Percentiles rank a stretch among this genome's conserved stretches.
Evolutionary conservation across 2,329 filamentous ascomycete species (phyloP).

Genomic region (Trichoderma endophyticum): DNA sequence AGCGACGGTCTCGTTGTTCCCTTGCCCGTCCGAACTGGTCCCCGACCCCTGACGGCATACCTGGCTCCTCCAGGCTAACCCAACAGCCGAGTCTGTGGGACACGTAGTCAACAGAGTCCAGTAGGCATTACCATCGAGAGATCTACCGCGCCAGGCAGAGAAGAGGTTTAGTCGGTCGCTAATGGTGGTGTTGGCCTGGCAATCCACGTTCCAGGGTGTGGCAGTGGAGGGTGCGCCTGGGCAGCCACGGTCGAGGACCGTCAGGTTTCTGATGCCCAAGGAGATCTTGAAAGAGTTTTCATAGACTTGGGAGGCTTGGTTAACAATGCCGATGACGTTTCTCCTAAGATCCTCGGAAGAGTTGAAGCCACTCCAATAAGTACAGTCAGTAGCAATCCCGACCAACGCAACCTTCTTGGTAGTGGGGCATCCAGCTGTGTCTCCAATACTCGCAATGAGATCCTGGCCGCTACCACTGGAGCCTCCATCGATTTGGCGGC

Average conservation of each 20-base stretch:
- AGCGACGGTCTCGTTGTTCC: constrained; percentile 67
- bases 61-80: constrained; percentile 89
- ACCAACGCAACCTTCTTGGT: constrained; percentile 90
- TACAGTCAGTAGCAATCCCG: constrained; percentile 90
- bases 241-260: constrained; percentile 72
- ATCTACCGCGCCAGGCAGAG: constrained; percentile 79
- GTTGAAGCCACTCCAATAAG: constrained; percentile 72
- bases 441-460: constrained; percentile 73
- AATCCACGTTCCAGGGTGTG: constrained; percentile 81
- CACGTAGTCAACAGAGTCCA: constrained; percentile 88
- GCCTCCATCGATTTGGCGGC: constrained; percentile 68
- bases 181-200: constrained; percentile 61
- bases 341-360: constrained; percentile 57
- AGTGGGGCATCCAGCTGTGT: constrained; percentile 76
- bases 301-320: constrained; percentile 81
- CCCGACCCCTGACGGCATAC: constrained; percentile 65
- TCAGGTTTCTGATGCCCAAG: constrained; percentile 81
- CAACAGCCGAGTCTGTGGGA: constrained; percentile 78
- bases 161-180: constrained; percentile 80
- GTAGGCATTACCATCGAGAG: constrained; percentile 78
- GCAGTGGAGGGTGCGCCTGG: constrained; percentile 63
- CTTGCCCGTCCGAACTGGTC: constrained; percentile 46
- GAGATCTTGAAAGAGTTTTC: constrained; percentile 94
- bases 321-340: constrained; percentile 81
- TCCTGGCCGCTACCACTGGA: constrained; percentile 72